Base-by-base conservation (phyloP, 371 early-diverging fungal species). In the Cokeromyces recurvatus region DNA sequence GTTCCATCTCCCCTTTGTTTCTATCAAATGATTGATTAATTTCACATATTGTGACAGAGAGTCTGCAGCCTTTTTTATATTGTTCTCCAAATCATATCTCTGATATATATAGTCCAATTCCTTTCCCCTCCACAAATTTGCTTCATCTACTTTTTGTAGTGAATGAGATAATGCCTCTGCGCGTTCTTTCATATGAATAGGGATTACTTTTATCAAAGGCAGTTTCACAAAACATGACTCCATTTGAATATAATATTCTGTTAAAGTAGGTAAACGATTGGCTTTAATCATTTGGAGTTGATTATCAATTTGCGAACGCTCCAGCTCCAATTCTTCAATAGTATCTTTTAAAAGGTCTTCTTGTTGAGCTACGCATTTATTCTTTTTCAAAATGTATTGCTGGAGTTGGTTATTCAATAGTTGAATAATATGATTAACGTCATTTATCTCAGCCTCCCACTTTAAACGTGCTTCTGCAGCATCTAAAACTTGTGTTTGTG, bases 291-390 rank as follows among this genome's bases (percentile, higher is more conserved):
- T 15, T 5, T 24, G 21, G 5, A 21, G 32, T 21, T 48, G 43
- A 12, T 20, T 17, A 12, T 34, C 42, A 32, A 59, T 53, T 21
- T 45, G 38, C 40, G 16, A 15, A 5, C 44, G 46, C 14, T 59
- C 50, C 3, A 38, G 12, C 0, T 19, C 4, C 8, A 59, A 22
- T 8, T 19, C 22, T 1, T 32, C 24, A 19, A 59, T 46, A 1
- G 16, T 8, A 0, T 53, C 35, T 0, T 42, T 27, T 7, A 52
- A 38, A 9, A 55, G 37, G 0, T 16, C 15, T 23, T 61, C 61
- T 43, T 61, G 55, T 32, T 55, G 61, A 14, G 61, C 61, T 9
- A 61, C 52, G 16, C 61, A 61, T 19, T 61, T 61, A 22, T 61
- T 61, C 34, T 61, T 61, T 25, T 61, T 51, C 1, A 51, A 51